These are phyloP conservation scores for Russula abietina DNA, from an alignment of 768 basidiomycete species.

Conservation along the genomic window DNA sequence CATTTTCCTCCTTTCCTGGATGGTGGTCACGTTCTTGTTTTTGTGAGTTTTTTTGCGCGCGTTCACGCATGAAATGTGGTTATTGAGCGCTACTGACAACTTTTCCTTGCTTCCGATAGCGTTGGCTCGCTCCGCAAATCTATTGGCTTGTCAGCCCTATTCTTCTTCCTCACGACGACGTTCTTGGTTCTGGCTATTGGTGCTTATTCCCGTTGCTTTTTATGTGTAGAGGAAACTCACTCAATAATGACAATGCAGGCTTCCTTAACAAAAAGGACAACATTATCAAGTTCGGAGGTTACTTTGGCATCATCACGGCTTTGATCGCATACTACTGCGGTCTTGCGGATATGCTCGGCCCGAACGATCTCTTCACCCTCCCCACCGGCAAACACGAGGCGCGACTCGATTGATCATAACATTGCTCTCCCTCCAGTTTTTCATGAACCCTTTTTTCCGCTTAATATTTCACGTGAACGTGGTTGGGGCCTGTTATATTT, in stretches of 20 bases:
- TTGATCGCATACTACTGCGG: conserved; percentile 44
- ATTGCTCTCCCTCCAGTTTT: no score
- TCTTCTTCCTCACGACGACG: conserved; percentile 49
- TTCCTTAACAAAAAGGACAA: not conserved
- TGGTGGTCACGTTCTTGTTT: conserved; percentile 62
- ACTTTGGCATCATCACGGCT: conserved; percentile 42
- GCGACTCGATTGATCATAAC: no score
- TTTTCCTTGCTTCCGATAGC: conserved; percentile 27
- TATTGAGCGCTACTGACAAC: not conserved
- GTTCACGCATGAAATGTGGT: not conserved
- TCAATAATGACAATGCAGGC: not conserved
- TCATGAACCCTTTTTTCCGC: no score
- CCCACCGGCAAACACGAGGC: conserved; percentile 33
- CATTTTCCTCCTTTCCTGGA: conserved; percentile 72
- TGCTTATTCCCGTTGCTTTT: conserved; percentile 24
- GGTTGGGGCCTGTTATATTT: no score
- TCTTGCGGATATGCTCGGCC: conserved; percentile 38
- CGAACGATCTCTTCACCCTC: conserved; percentile 36
- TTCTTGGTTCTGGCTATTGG: conserved; percentile 44
- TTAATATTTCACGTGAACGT: no score
- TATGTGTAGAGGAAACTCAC: not conserved
- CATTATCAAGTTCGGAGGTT: conserved; percentile 38
- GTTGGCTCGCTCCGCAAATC: conserved; percentile 48
- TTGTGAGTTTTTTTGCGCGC: conserved; percentile 39
- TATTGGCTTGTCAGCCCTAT: conserved; percentile 43